Base-by-base conservation (phyloP, 768 basidiomycete genomes). In the Leccinum sublutescens region DNA sequence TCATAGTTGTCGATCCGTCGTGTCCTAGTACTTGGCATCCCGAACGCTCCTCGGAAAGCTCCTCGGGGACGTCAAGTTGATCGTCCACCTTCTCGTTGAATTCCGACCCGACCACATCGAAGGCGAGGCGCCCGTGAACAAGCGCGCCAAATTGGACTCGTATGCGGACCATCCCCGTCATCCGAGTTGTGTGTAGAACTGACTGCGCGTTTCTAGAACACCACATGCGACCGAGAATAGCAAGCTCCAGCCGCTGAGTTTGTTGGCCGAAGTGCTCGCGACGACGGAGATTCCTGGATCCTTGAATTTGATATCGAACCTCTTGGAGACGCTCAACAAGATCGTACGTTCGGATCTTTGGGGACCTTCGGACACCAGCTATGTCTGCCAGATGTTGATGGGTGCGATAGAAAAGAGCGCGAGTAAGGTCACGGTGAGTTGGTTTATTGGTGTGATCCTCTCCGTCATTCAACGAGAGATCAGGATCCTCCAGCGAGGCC, bases 301-400 rank as follows among this genome's bases (percentile, higher is more conserved):
- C 19, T 75, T 86, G 29, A 85, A 90, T 40, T 79, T 96, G 49
- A 78, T 95, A 48, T 82, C 87, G 0, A 79, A 77, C 50, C 78
- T 95, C 5, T 76, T 98, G 43, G 89, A 92, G 43, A 84, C 85
- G 0, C 77, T 97, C 33, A 85, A 82, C 64, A 83, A 79, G 55
- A 79, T 94, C 14, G 75, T 85, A 2, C 85, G 85, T 55, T 77
- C 82, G 15, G 75, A 82, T 6, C 78, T 84, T 9, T 69, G 80
- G 34, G 73, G 80, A 5, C 78, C 80, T 33, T 82, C 85, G n/a
- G 91, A 90, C 53, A 80, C 86, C 17, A 86, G 80, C 62, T 96
- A 92, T 64, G 75, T 89, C 11, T 86, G 92, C 69, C 95, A 96
- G 71, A 79, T 93, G 57, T 69, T 96, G 21, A 89, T 96, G 82